phyloP scores from a whole-genome alignment of 306 rosid genomes.

The Vigna unguiculata region DNA sequence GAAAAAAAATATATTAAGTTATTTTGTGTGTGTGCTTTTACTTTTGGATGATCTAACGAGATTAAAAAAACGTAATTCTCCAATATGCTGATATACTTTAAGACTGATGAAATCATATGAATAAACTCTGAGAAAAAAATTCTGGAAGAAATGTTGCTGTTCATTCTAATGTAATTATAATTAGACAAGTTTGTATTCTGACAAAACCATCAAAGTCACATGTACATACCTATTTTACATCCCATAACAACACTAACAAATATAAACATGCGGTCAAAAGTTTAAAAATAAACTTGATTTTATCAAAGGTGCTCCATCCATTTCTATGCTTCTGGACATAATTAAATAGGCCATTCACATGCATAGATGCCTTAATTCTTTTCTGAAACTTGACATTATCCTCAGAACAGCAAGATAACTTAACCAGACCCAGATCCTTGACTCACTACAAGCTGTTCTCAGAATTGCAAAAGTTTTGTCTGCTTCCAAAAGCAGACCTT shows the following conservation, averaged over 20 bases:
- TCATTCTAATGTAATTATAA: neutral
- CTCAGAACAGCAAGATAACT: neutral
- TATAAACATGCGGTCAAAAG: neutral
- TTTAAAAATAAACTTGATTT: neutral
- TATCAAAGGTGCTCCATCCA: neutral
- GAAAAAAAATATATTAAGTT: too few species aligned
- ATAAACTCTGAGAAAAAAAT: neutral
- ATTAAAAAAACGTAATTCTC: too few species aligned
- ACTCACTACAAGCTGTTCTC: constrained; percentile 1
- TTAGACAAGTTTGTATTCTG: neutral
- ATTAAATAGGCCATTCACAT: neutral
- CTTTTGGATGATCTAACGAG: too few species aligned
- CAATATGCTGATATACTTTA: too few species aligned
- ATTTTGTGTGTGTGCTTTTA: too few species aligned
- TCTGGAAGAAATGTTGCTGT: neutral
- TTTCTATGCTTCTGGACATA: neutral
- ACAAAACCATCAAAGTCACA: neutral
- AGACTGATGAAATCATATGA: neutral
- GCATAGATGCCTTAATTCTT: neutral
- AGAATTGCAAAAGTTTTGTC: neutral
- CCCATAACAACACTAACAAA: constrained; percentile 19
- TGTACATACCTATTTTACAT: constrained; percentile 11
- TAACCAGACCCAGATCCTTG: constrained; percentile 4
- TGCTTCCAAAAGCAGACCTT: neutral
- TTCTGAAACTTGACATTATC: neutral